Evolutionary conservation across 2,329 filamentous ascomycete genomes (phyloP), one percentile per base, ranked within the genome.

Genomic region (Cladorrhinum sp.): DNA sequence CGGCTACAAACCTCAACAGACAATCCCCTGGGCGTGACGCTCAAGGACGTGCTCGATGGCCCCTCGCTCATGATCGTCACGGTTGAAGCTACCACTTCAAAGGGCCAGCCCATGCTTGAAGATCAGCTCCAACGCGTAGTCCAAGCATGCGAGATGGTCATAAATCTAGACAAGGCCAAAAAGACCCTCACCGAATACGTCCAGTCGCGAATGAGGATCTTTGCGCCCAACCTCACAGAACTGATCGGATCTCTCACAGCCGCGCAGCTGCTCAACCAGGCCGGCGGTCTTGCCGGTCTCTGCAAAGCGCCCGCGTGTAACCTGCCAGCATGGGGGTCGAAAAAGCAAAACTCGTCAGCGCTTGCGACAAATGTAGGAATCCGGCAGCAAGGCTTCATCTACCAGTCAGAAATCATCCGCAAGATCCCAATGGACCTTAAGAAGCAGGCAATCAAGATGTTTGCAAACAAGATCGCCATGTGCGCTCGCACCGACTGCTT

Each of bases 291-390:
- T 30, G 90, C 88, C 1, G 92, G 92, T 36, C 82, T 99, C 10
- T 92, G 92, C 46, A 96, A 96, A 73, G 95, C 92, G 2, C 95
- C 95, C 0, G 87, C 95, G 1, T 97, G 94, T 77, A 99, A 99
- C 70, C 83, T 99, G 48, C 85, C 92, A 0, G 91, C 93, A 0
- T 88, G 96, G 73, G 95, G 95, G 14, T 95, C 91, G 26, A 96
- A 96, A 74, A 93, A 93, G 74, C 86, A 91, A 66, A 87, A 88
- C 53, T 87, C 87, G 18, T 74, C 78, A 3, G 94, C 93, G 7
- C 85, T 98, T 64, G 94, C 95, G 21, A 97, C 94, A 23, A 99
- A 99, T 69, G 89, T 95, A 20, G 91, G 92, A 12, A 84, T 96
- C 56, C 85, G 93, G 14, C 91, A 97, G 67, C 93, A 98, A 76